Base-by-base conservation (phyloP, 2,329 filamentous ascomycete species). In the Boeremia lycopersici region DNA sequence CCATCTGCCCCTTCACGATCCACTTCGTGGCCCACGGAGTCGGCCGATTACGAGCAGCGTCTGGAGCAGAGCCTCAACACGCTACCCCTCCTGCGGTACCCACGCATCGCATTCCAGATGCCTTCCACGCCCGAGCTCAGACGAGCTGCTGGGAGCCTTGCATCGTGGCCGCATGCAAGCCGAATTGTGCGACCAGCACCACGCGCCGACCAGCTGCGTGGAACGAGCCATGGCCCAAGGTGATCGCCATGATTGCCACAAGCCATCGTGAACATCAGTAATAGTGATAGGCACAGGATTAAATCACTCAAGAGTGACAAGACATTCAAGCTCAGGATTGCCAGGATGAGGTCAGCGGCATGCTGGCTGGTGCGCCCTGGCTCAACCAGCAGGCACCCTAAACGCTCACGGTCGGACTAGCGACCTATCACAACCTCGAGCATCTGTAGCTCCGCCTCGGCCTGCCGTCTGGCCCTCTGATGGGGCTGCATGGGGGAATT, bases 21-120 rank as follows among this genome's bases (percentile, higher is more conserved):
- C 38, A 9, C 41, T 26, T 53, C 29, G 41, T 55, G 40, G 23
- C 23, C 34, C 45, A 15, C 45, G 36, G 5, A 41, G 30, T 50
- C 30, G 40, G 28, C 34, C 40, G 33, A 15, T 25, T 30, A 17
- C 31, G 26, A 25, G 38, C 25, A 36, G n/a, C 23, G 38, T 17
- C 50, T 53, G 44, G 50, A 50, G 52, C 52, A 55, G 52, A 55
- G 52, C 52, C 52, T 55, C 52, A 55, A 50, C 42, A 31, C 46
- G 45, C 52, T 44, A 54, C 30, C 33, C 17, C 34, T 29, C 48
- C 52, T 29, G 46, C 52, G 26, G 46, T 23, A 23, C 5, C 19
- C 19, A 23, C 19, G 19, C 19, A 23, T 55, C 50, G 35, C 25
- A 25, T 55, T 48, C 40, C 15, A 48, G 45, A 40, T 17, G 23